Evolutionary conservation across 805 yeast species (phyloP), one percentile per base, ranked within the genome.

Genomic region (Lachancea thermotolerans): DNA sequence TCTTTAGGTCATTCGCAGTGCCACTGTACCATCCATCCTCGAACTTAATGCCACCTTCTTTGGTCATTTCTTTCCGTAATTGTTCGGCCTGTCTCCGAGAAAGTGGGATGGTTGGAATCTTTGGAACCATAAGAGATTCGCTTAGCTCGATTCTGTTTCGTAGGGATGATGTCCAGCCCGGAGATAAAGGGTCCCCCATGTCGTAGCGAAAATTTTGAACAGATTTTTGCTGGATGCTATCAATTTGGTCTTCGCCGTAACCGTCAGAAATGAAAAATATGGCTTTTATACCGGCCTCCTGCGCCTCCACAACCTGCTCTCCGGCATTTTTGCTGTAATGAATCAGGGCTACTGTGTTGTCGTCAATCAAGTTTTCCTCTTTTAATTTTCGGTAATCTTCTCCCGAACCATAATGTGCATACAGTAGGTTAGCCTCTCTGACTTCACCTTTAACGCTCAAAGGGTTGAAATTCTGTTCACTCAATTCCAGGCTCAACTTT

Each of bases 171-270:
- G 82, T 70, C 81, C 83, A 79, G 1, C 95, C 96, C 0, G 95
- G 95, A 2, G 85, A 74, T 31, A 85, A 59, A 3, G 88, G 76
- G 60, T 89, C 93, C 8, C 97, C 97, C 1, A 91, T 77, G 46
- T 78, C 75, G 43, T 65, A 65, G 45, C 81, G 78, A 0, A 82
- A 72, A 31, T 77, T 62, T 0, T 80, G 84, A 4, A 81, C 84
- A 36, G 82, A 71, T 37, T 58, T 57, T 43, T 58, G 57, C 50
- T 69, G 71, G 4, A 59, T 56, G 1, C 61, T 50, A 27, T 62
- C 64, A 2, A 62, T 60, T 40, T 61, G 59, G 2, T 56, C 57
- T 11, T 75, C 62, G 4, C 48, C 53, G 31, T 50, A 56, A 2
- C 74, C 72, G 34, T 71, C 75, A 37, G 77, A 70, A 12, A 89